These are phyloP conservation scores for Drosera spatulata DNA, from an alignment of 179 eudicot species.

Conservation along the genomic window DNA sequence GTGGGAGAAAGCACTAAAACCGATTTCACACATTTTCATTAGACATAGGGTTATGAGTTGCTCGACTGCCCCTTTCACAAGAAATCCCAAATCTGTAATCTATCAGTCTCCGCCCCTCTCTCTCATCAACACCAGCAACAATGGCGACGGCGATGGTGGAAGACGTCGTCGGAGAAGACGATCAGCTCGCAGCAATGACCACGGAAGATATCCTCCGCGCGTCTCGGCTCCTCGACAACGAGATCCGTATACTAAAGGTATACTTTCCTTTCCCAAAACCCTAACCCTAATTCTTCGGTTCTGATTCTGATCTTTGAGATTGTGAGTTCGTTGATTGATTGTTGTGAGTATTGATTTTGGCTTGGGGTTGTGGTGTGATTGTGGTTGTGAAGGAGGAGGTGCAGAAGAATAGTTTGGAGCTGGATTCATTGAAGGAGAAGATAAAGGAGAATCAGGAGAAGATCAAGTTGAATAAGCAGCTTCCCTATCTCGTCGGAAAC, in stretches of 20 bases:
- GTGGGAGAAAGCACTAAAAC: no score
- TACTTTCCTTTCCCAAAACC: neutral
- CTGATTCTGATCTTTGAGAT: neutral
- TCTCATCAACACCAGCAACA: neutral
- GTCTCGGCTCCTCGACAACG: conserved; percentile 80
- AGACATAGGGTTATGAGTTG: no score
- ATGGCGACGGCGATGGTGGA: conserved; percentile 90
- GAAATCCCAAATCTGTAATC: no score
- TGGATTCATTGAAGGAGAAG: conserved; percentile 79
- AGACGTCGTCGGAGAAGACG: conserved; percentile 66
- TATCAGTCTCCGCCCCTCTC: neutral
- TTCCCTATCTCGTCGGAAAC: conserved; percentile 92
- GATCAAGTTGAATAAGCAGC: conserved; percentile 92
- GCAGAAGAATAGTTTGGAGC: conserved; percentile 66
- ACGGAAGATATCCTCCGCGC: conserved; percentile 68
- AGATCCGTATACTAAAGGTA: conserved; percentile 74
- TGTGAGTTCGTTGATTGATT: neutral
- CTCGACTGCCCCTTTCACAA: no score
- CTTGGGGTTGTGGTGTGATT: conserved; percentile 1
- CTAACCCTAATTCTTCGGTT: no score
- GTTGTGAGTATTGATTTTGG: neutral
- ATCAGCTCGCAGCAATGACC: conserved; percentile 67
- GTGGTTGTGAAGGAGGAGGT: conserved; percentile 50
- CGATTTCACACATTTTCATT: no score
- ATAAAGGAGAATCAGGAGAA: conserved; percentile 97